Percentiles rank a stretch among this genome's conserved stretches.
Conservation (phyloP, 768 basidiomycete genomes). For the Wakefieldia striispora region DNA sequence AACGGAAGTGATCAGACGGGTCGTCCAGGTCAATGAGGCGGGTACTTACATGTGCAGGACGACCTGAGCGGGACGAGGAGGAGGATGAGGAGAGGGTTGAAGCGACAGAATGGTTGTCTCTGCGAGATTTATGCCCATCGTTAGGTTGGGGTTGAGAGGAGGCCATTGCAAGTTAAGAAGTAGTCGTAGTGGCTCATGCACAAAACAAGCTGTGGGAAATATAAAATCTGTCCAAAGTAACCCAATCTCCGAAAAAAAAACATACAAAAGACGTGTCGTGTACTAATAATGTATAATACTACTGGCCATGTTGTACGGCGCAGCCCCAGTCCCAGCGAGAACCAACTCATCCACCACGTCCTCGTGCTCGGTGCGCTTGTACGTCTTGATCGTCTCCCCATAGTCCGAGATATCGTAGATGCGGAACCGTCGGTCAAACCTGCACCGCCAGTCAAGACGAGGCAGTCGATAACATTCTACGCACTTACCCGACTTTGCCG, state of each 20-base stretch:
- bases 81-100: slow-evolving; percentile 42
- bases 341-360: slow-evolving; percentile 63
- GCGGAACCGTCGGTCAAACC: slow-evolving; percentile 89
- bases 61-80: slow-evolving; percentile 22
- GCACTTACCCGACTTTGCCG: slow-evolving; percentile 65
- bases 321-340: slow-evolving; percentile 50
- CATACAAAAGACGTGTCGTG: background rate
- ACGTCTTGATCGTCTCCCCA: slow-evolving; percentile 89
- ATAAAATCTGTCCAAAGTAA: too few species aligned
- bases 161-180: slow-evolving; percentile 18
- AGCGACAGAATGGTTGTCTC: slow-evolving; percentile 51
- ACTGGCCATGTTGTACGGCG: slow-evolving; percentile 31
- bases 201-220: slow-evolving; percentile 17
- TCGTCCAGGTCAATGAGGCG: slow-evolving; percentile 4
- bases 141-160: slow-evolving; percentile 23
- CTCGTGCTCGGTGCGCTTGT: slow-evolving; percentile 77
- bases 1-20: background rate
- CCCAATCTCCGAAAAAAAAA: background rate
- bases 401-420: slow-evolving; percentile 85
- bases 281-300: too few species aligned
- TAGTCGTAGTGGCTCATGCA: slow-evolving; percentile 12
- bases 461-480: background rate
- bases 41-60: slow-evolving; percentile 25
- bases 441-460: slow-evolving; percentile 22
- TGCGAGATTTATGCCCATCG: slow-evolving; percentile 45